These are phyloP conservation scores for Cyanodermella asteris DNA, from an alignment of 2,329 filamentous ascomycete genomes.

Conservation along the genomic window DNA sequence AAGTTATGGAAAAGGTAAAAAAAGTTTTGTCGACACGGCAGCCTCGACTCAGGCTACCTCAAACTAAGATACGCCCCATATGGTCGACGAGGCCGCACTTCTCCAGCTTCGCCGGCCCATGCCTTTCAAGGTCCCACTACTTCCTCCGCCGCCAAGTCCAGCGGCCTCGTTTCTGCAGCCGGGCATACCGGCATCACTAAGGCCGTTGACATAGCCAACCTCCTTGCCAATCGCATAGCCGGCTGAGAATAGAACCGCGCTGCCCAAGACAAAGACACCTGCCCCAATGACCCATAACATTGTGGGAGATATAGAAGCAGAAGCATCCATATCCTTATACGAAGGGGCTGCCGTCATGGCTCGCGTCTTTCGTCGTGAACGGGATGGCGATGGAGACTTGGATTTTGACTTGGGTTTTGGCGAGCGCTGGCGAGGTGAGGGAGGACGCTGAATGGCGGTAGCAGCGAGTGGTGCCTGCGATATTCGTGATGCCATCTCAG, in stretches of 20 bases:
- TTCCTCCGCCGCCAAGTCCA: no score
- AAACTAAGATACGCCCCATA: no score
- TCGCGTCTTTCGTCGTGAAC: constrained; percentile 16
- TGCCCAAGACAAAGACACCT: constrained; percentile 40
- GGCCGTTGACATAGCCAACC: no score
- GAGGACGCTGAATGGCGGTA: constrained; percentile 5
- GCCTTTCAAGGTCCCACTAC: no score
- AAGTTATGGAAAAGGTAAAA: no score
- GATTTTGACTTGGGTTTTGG: constrained; percentile 19
- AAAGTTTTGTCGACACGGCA: no score
- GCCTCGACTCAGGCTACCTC: no score
- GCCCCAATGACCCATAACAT: constrained; percentile 45
- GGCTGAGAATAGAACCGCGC: constrained; percentile 41
- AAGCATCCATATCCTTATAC: constrained; percentile 17
- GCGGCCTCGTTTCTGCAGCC: no score
- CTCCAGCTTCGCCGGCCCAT: no score
- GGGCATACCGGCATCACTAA: no score
- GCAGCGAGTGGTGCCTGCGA: constrained; percentile 11
- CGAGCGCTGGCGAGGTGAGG: constrained; percentile 6
- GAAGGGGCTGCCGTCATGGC: no score
- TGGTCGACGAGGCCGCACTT: no score
- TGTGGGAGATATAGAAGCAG: constrained; percentile 36
- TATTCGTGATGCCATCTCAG: constrained; percentile 12
- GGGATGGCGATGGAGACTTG: constrained; percentile 19
- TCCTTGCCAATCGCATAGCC: constrained; percentile 41